A percentile compares a stretch with the other conserved stretches of the same genome.
Conservation (phyloP, 2,329 filamentous ascomycete genomes). For the Colletotrichum sojae region DNA sequence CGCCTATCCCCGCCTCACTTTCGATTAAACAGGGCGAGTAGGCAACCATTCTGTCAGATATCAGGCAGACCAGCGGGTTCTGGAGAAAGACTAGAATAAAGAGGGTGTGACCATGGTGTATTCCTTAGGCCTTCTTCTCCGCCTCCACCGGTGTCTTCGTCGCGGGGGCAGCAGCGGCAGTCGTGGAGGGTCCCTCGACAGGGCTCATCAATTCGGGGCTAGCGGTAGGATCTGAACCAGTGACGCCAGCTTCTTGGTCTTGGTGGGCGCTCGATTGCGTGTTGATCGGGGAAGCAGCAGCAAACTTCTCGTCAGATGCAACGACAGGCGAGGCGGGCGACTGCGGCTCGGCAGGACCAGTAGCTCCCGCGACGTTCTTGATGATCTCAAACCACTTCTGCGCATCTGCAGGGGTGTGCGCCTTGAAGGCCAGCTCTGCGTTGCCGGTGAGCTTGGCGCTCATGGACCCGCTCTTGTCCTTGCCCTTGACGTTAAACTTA, state of each 20-base stretch:
- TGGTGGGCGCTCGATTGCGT: constrained; percentile 48
- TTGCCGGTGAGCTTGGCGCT: constrained; percentile 84
- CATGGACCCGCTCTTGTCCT: constrained; percentile 86
- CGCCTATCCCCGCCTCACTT: constrained; percentile 30
- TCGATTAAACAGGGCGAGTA: constrained; percentile 14
- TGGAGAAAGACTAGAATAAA: not conserved
- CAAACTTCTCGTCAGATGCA: constrained; percentile 48
- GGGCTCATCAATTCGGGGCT: constrained; percentile 37
- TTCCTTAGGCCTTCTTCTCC: constrained; percentile 33
- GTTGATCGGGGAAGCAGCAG: constrained; percentile 41
- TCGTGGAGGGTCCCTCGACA: constrained; percentile 29
- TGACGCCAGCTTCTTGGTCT: constrained; percentile 64
- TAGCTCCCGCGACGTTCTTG: constrained; percentile 69
- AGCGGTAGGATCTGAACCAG: constrained; percentile 45
- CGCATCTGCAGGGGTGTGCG: constrained; percentile 83
- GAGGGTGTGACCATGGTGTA: not conserved
- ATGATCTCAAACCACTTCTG: constrained; percentile 89
- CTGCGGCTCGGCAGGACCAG: constrained; percentile 53
- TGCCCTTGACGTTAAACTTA: constrained; percentile 96
- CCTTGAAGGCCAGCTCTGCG: constrained; percentile 90
- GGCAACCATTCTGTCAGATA: not conserved
- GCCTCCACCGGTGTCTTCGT: constrained; percentile 20
- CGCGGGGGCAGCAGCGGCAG: constrained; percentile 13
- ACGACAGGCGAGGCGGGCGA: constrained; percentile 52
- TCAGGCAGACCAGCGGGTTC: constrained; percentile 8